Conservation (phyloP, 352 stramenopile species). For the Globisporangium megalacanthum region DNA sequence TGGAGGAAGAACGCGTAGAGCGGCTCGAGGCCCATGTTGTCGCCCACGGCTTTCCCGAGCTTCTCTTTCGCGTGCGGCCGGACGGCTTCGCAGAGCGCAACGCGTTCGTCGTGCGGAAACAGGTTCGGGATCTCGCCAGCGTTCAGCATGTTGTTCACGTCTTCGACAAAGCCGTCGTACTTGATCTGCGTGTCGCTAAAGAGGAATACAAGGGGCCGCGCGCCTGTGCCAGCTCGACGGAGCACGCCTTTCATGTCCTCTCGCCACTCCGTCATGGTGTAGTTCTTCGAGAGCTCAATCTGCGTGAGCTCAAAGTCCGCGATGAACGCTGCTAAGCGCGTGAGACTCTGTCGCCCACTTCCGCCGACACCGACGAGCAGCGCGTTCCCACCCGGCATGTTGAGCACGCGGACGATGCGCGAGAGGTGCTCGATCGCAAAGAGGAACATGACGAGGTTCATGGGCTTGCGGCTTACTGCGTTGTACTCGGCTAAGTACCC, state of each 20-base stretch:
- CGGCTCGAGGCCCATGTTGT: conserved; percentile 90
- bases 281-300: conserved; percentile 96
- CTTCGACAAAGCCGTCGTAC: conserved; percentile 94
- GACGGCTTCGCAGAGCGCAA: conserved; percentile 88
- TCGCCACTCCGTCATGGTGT: conserved; percentile 91
- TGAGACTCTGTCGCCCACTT: conserved; percentile 90
- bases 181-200: conserved; percentile 96
- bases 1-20: conserved; percentile 93
- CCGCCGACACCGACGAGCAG: conserved; percentile 93
- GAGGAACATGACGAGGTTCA: conserved; percentile 96
- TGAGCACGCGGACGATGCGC: conserved; percentile 89
- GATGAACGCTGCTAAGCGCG: conserved; percentile 90
- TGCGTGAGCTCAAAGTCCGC: conserved; percentile 91
- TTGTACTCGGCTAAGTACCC: conserved; percentile 92
- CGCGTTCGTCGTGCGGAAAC: conserved; percentile 90
- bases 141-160: conserved; percentile 97
- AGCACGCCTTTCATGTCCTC: conserved; percentile 94
- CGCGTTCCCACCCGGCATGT: conserved; percentile 92
- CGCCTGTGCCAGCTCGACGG: conserved; percentile 82
- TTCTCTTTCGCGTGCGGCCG: conserved; percentile 90
- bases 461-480: conserved; percentile 88
- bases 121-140: conserved; percentile 94
- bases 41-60: conserved; percentile 81
- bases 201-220: conserved; percentile 87
- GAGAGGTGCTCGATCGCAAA: conserved; percentile 95